phyloP scores from a whole-genome alignment of 2,329 filamentous ascomycete species.

The Neurospora crassa region DNA sequence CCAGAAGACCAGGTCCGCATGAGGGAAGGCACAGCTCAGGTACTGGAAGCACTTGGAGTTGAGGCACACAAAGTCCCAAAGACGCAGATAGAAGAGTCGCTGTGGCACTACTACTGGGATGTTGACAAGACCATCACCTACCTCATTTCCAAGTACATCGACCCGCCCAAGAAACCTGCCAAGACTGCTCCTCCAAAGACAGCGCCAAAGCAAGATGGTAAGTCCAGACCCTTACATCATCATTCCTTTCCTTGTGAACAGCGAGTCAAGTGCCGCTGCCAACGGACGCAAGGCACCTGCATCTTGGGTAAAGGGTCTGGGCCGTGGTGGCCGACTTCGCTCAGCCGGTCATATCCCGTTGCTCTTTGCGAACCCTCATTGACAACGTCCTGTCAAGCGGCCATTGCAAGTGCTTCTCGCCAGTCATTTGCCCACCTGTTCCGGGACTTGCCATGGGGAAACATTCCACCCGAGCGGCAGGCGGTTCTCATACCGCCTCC shows the following conservation, averaged over 20 bases:
- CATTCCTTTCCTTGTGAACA: constrained; percentile 5
- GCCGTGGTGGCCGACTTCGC: background rate
- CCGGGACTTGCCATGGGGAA: constrained; percentile 75
- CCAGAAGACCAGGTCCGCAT: constrained; percentile 42
- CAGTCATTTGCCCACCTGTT: constrained; percentile 54
- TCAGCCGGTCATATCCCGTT: background rate
- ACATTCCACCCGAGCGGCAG: constrained; percentile 55
- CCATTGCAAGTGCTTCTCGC: constrained; percentile 7
- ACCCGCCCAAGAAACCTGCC: constrained; percentile 31
- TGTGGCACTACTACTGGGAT: constrained; percentile 97
- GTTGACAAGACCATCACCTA: constrained; percentile 77
- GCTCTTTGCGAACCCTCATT: constrained; percentile 8
- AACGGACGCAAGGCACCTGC: constrained; percentile 3
- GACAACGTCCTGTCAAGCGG: constrained; percentile 12
- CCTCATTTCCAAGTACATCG: constrained; percentile 55
- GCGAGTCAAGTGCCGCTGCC: background rate
- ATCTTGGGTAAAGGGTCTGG: constrained; percentile 10
- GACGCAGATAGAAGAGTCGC: constrained; percentile 70
- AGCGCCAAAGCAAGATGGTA: constrained; percentile 15
- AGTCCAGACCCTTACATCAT: constrained; percentile 5
- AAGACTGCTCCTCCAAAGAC: constrained; percentile 20
- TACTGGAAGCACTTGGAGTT: constrained; percentile 55
- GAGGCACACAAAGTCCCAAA: constrained; percentile 46
- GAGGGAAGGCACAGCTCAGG: constrained; percentile 55
- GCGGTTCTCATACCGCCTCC: constrained; percentile 52